Evolutionary conservation across 1,284 basidiomycete genomes (phyloP).

Genomic region (Cystobasidium slooffiae): DNA sequence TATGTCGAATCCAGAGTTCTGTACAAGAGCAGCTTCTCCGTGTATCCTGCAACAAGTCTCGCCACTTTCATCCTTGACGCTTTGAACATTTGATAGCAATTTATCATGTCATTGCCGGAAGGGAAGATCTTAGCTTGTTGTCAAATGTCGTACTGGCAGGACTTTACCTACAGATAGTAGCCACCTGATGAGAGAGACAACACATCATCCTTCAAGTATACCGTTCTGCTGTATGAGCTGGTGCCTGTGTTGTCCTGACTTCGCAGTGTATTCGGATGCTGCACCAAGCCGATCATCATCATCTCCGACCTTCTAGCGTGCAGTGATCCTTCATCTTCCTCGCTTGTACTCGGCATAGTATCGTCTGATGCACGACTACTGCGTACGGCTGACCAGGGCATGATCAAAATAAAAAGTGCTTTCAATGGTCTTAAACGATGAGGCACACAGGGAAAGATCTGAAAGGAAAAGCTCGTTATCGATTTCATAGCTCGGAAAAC

Average conservation of each 20-base stretch:
- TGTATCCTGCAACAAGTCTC: conserved; percentile 26
- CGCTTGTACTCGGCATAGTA: background rate
- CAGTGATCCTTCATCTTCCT: background rate
- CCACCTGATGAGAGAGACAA: conserved; percentile 6
- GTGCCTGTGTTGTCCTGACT: conserved; percentile 1
- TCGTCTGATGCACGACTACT: conserved; percentile 15
- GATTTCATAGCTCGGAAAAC: too few species aligned
- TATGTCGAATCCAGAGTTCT: conserved; percentile 28
- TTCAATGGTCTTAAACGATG: too few species aligned
- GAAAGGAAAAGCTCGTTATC: too few species aligned
- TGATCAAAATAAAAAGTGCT: background rate
- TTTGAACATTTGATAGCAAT: background rate
- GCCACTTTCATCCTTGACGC: conserved; percentile 21
- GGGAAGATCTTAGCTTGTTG: background rate
- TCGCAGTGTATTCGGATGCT: conserved; percentile 5
- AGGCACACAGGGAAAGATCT: too few species aligned
- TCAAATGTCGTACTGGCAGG: background rate
- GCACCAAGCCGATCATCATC: conserved; percentile 21
- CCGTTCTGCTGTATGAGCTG: background rate
- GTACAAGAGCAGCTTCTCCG: conserved; percentile 23
- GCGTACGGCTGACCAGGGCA: background rate
- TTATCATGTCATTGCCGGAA: background rate
- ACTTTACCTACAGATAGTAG: conserved; percentile 13
- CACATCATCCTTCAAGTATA: conserved; percentile 19
- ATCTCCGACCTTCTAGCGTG: background rate